Base-by-base conservation (phyloP, 768 basidiomycete genomes). In the Mycena amicta region DNA sequence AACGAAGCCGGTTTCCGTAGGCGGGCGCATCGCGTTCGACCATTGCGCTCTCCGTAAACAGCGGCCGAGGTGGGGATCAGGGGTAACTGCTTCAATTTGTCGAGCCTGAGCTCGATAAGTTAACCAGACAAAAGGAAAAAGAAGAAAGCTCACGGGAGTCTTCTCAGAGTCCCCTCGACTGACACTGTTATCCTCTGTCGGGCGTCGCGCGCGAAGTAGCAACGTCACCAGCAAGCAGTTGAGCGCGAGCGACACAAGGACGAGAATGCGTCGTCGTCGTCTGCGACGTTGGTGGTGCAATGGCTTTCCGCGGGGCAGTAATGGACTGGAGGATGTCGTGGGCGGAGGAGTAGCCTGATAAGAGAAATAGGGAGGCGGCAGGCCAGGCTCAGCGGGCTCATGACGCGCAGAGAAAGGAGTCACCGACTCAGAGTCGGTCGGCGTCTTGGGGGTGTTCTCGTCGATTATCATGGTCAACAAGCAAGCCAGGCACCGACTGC, bases 331-430 rank as follows among this genome's bases (percentile, higher is more conserved):
- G n/a, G 27, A 29, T 39, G 57, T 52, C 22, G 49, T 5, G 31
- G 46, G 50, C 6, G 55, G 59, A 13, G 55, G 49, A 8, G 58
- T n/a, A 30, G 58, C 56, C 27, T 60, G 59, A 30, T 64, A 64
- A 3, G 59, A 60, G 37, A 64, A 18, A 51, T 64, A 64, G 2
- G 62, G 62, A 13, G 62, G 62, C 12, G 62, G 62, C 2, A 56
- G 6, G 22, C 15, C 43, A 23, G 43, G 8, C 8, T 6, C 43
- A 23, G 11, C 33, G 18, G 33, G 33, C 33, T 37, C 33, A 37
- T 18, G 33, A 37, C 18, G 8, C 33, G 18, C 11, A 37, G 11
- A 18, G 11, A 18, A 8, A 8, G 33, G 18, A 37, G 33, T 18
- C 18, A 18, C 8, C 8, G 33, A 8, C 13, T 13, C 43, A 8